Percentiles rank a stretch among this genome's conserved stretches.
Evolutionary conservation across 257 asterid species (phyloP).

Genomic region (Echium plantagineum): DNA sequence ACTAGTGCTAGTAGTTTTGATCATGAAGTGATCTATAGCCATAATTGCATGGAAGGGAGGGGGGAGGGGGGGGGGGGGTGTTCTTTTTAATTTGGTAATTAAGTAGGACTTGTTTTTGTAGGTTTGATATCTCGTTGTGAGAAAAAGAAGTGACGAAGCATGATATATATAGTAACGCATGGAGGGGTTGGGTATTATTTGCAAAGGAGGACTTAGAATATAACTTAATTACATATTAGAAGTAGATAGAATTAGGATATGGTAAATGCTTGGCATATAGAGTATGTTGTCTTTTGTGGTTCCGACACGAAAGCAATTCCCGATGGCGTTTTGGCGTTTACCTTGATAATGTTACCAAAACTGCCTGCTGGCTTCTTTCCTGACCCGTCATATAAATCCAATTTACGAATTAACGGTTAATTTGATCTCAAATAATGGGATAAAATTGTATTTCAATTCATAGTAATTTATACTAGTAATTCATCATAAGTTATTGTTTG

Average conservation of each 20-base stretch:
- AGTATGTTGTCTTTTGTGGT: conserved; percentile 25
- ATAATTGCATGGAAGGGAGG: conserved; percentile 52
- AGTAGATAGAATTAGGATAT: conserved; percentile 2
- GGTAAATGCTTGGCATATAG: conserved; percentile 12
- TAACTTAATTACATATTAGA: too few species aligned
- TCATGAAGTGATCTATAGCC: conserved; percentile 36
- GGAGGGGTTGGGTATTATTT: conserved; percentile 16
- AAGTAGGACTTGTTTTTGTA: conserved; percentile 11
- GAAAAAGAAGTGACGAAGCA: conserved; percentile 29
- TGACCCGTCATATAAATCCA: too few species aligned
- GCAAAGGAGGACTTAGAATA: conserved; percentile 6
- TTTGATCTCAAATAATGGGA: too few species aligned
- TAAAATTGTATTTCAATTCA: too few species aligned
- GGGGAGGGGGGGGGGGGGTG: too few species aligned
- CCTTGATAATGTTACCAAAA: too few species aligned
- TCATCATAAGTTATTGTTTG: too few species aligned
- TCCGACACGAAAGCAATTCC: conserved; percentile 52
- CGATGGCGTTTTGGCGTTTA: conserved; percentile 69
- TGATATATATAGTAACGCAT: conserved; percentile 21
- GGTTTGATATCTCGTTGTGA: conserved; percentile 27
- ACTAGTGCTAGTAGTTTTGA: conserved; percentile 21
- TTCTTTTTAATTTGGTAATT: not conserved
- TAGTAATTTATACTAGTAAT: too few species aligned
- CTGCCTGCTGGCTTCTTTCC: too few species aligned
- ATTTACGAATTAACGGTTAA: too few species aligned